Evolutionary conservation across 1,284 basidiomycete genomes (phyloP).

Genomic region (Sporisorium graminicola): DNA sequence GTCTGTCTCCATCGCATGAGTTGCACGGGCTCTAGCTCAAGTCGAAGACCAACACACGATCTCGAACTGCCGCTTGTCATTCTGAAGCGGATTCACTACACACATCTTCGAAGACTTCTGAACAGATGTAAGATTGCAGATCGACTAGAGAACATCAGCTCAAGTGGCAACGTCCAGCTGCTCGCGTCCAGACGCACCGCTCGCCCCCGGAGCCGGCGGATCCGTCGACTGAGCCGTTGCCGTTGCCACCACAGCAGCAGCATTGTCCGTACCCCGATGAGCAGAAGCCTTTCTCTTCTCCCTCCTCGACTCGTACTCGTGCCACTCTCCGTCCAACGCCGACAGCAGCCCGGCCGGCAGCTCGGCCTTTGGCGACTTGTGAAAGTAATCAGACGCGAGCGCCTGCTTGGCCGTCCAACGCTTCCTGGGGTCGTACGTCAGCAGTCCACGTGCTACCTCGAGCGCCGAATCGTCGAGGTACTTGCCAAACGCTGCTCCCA

Average conservation of each 20-base stretch:
- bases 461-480: slow-evolving; percentile 75
- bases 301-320: slow-evolving; percentile 79
- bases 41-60: background rate
- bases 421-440: slow-evolving; percentile 84
- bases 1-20: background rate
- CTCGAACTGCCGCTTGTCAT: background rate
- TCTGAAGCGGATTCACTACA: no score
- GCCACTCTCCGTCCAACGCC: slow-evolving; percentile 91
- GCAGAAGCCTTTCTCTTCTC: slow-evolving; percentile 48
- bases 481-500: slow-evolving; percentile 20
- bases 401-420: slow-evolving; percentile 86
- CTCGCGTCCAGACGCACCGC: slow-evolving; percentile 1
- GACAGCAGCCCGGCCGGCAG: slow-evolving; percentile 73
- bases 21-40: background rate
- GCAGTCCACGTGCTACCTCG: slow-evolving; percentile 83
- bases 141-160: background rate
- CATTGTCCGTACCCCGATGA: slow-evolving; percentile 5
- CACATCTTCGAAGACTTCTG: no score
- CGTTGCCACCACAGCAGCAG: background rate
- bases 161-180: background rate
- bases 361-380: slow-evolving; percentile 80
- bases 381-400: slow-evolving; percentile 85
- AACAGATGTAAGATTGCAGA: background rate
- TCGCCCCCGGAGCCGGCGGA: background rate
- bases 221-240: slow-evolving; percentile 2